These are phyloP conservation scores for Fusarium paranaense DNA, from an alignment of 2,329 filamentous ascomycete species.

Conservation along the genomic window DNA sequence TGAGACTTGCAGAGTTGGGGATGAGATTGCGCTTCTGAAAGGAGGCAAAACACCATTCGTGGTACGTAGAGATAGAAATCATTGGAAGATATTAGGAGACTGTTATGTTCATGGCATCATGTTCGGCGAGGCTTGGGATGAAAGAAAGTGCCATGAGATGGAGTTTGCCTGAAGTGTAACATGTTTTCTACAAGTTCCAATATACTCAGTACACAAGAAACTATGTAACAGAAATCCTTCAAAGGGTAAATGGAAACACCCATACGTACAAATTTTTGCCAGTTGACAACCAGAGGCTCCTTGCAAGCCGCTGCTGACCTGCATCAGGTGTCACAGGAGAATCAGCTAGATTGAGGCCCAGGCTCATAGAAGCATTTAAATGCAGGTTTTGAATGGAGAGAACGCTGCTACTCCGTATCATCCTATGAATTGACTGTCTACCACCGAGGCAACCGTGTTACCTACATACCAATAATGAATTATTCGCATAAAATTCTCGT, in stretches of 20 bases:
- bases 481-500: not conserved
- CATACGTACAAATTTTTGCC: not conserved
- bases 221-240: not conserved
- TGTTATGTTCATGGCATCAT: constrained; percentile 12
- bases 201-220: not conserved
- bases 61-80: not conserved
- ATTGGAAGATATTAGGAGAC: constrained; percentile 10
- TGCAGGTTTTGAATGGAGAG: not conserved
- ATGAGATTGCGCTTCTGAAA: not conserved
- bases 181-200: not conserved
- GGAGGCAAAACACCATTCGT: not conserved
- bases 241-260: not conserved
- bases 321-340: not conserved
- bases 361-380: not conserved
- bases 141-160: not conserved
- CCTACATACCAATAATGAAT: not conserved
- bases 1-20: not conserved
- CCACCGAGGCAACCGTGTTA: not conserved
- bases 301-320: not conserved
- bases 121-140: constrained; percentile 3
- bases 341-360: not conserved
- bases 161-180: not conserved
- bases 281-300: not conserved
- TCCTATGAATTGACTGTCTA: not conserved
- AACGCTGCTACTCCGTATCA: not conserved